Percentiles rank a stretch among this genome's conserved stretches.
Conservation (phyloP, 441 rosid species). For the Melastoma candidum region DNA sequence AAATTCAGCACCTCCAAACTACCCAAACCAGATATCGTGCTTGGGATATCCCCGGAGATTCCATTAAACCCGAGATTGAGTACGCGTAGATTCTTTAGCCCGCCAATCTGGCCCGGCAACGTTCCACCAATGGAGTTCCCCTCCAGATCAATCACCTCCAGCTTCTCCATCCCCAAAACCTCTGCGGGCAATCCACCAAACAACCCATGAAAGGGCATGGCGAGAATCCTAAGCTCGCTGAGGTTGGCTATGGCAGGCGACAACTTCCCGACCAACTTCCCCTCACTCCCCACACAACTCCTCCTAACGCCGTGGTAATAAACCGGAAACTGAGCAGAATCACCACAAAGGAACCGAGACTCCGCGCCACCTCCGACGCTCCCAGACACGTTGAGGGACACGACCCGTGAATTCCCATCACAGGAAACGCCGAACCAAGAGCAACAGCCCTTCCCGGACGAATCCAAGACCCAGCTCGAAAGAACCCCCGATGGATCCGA, state of each 20-base stretch:
- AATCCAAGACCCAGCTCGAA: conserved; percentile 41
- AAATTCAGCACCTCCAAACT: conserved; percentile 42
- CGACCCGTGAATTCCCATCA: conserved; percentile 42
- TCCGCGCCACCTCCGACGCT: conserved; percentile 24
- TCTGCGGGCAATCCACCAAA: conserved; percentile 46
- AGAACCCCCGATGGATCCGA: conserved; percentile 61
- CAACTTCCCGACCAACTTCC: conserved; percentile 46
- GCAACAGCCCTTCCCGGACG: conserved; percentile 31
- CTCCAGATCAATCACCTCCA: conserved; percentile 66
- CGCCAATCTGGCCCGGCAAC: conserved; percentile 33
- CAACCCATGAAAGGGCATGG: conserved; percentile 62
- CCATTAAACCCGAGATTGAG: conserved; percentile 48
- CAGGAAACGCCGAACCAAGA: conserved; percentile 65
- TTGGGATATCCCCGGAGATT: conserved; percentile 35
- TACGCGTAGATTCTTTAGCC: conserved; percentile 37
- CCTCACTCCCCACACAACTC: conserved; percentile 23
- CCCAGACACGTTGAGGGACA: conserved; percentile 49
- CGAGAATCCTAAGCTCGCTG: conserved; percentile 50
- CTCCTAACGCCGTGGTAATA: conserved; percentile 42
- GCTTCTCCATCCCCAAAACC: conserved; percentile 48
- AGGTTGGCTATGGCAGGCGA: conserved; percentile 36
- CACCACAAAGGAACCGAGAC: conserved; percentile 28
- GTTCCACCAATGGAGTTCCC: conserved; percentile 40
- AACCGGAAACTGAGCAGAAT: conserved; percentile 39
- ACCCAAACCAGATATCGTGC: conserved; percentile 19